phyloP scores from a whole-genome alignment of 1,139 yeast genomes.

The Meyerozyma guilliermondii region DNA sequence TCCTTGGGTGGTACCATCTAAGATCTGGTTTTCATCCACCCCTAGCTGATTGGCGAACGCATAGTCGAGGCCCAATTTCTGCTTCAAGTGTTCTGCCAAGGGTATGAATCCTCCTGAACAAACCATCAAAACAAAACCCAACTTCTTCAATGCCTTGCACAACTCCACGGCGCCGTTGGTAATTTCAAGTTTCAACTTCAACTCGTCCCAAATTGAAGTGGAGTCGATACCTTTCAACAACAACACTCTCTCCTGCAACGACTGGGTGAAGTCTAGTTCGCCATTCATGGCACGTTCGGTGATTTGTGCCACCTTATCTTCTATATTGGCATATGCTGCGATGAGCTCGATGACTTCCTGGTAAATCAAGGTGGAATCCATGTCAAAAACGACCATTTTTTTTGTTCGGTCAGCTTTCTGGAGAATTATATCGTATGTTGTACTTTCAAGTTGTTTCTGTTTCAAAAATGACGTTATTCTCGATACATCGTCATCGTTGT shows the following conservation, averaged over 20 bases:
- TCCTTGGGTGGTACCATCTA: constrained; percentile 59
- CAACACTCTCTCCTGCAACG: constrained; percentile 68
- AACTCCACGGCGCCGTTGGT: constrained; percentile 83
- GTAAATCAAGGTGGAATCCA: constrained; percentile 95
- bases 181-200: constrained; percentile 61
- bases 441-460: constrained; percentile 3
- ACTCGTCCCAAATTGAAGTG: constrained; percentile 69
- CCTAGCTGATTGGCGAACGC: constrained; percentile 81
- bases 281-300: constrained; percentile 98
- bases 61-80: constrained; percentile 67
- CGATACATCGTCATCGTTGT: constrained; percentile 7
- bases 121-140: constrained; percentile 75
- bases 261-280: constrained; percentile 84
- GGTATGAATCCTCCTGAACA: constrained; percentile 95
- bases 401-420: constrained; percentile 40
- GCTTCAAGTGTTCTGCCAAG: constrained; percentile 71
- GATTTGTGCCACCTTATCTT: constrained; percentile 68
- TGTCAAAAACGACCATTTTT: constrained; percentile 81
- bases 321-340: constrained; percentile 83
- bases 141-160: constrained; percentile 52
- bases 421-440: constrained; percentile 27
- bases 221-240: constrained; percentile 78
- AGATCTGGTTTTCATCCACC: constrained; percentile 46
- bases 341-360: constrained; percentile 96
- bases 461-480: constrained; percentile 6